Base-by-base conservation (phyloP, 139 green algal genomes). In the Micractinium sp. region DNA sequence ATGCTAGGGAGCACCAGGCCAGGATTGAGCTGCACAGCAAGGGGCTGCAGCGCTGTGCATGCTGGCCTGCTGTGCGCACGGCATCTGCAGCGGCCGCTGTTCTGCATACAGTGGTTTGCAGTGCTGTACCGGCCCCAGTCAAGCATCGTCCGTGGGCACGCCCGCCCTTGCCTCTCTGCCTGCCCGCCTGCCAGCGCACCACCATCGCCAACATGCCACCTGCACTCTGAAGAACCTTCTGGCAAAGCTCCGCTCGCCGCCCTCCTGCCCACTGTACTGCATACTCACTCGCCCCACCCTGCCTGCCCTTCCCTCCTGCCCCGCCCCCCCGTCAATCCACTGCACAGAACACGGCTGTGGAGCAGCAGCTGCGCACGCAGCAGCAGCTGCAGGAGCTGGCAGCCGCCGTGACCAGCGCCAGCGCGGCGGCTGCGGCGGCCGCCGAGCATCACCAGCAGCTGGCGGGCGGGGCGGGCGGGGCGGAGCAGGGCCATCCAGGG, bases 291-390 rank as follows among this genome's bases (percentile, higher is more conserved):
- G 47, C 9, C 47, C 47, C 47, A 56, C 7, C 47, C 47, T 56
- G 47, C 47, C 47, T 56, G 7, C 47, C 47, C 5, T 2, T 13
- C 20, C 27, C 23, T 36, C 20, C 27, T 76, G 69, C 27, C 31
- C 41, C 31, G 13, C 5, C 31, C 13, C 16, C 18, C n/a, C 41
- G 71, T 13, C n/a, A 3, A 22, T 3, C 47, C 47, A 56, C 47
- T 56, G 47, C 47, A 56, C 83, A 87, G 83, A 87, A 87, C 39
- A 47, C 35, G 0, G 83, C 63, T 29, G 67, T 87, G 66, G 83
- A 87, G 83, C 66, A 87, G 36, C 83, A 87, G 83, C 83, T 87
- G 66, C 83, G 67, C 83, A 81, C 83, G 22, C 83, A 87, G 83
- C 35, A 87, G 67, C 83, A 67, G 67, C 66, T 87, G 38, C 83